Percentiles rank a stretch among this genome's conserved stretches.
These are phyloP conservation scores for Populus hybrid DNA, from an alignment of 441 rosid species.

Conservation along the genomic window DNA sequence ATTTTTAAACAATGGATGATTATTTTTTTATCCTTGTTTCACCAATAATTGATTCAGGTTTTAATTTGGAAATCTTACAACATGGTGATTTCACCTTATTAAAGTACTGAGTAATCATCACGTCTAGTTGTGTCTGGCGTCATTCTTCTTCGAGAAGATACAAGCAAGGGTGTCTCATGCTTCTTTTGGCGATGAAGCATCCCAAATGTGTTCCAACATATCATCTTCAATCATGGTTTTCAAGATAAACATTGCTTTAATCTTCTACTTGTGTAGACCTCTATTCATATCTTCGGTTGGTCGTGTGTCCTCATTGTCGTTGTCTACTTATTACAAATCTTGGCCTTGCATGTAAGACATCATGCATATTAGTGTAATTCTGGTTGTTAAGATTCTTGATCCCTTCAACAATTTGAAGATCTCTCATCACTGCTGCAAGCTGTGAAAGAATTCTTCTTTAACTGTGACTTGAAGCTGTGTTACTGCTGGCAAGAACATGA, in stretches of 20 bases:
- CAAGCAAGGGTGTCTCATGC: neutral
- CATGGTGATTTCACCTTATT: neutral
- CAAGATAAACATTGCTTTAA: neutral
- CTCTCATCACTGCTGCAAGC: neutral
- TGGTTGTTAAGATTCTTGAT: neutral
- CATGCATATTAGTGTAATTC: neutral
- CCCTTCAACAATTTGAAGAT: neutral
- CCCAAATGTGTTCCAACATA: too few relatives aligned
- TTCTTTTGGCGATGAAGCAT: neutral
- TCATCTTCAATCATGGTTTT: neutral
- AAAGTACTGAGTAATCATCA: neutral
- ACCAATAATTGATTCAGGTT: neutral
- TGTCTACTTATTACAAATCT: neutral
- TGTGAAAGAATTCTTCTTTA: too few relatives aligned
- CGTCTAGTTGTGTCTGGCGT: neutral
- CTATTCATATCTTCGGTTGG: neutral
- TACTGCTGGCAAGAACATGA: too few relatives aligned
- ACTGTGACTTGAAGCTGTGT: too few relatives aligned
- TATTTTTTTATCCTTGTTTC: neutral
- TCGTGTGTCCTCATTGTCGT: neutral
- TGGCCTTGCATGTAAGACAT: neutral
- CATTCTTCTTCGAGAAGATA: neutral
- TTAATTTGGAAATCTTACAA: neutral
- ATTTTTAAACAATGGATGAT: too few relatives aligned
- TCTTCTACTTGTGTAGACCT: neutral